phyloP scores from a whole-genome alignment of 768 basidiomycete genomes.

The Tulasnella sp. region DNA sequence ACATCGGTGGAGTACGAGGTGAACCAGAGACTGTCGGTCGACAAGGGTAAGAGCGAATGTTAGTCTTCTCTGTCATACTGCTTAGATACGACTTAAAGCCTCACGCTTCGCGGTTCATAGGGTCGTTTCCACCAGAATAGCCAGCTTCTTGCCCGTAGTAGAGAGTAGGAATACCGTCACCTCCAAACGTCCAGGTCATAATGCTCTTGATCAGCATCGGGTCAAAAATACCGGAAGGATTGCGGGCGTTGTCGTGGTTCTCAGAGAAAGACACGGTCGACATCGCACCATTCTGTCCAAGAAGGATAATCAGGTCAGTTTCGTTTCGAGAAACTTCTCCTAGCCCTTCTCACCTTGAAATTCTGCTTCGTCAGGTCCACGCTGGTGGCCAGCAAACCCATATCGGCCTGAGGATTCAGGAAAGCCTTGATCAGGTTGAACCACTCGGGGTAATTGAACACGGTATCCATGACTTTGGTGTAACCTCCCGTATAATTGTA shows the following conservation, averaged over 20 bases:
- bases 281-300: conserved; percentile 13
- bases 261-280: conserved; percentile 30
- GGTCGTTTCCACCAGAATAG: conserved; percentile 37
- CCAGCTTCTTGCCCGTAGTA: conserved; percentile 38
- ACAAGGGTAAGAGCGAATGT: neutral
- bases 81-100: neutral
- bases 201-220: conserved; percentile 36
- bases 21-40: conserved; percentile 22
- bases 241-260: conserved; percentile 32
- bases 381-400: neutral
- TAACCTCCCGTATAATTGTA: conserved; percentile 25
- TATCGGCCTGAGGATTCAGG: neutral
- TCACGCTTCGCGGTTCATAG: conserved; percentile 36
- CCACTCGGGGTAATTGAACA: conserved; percentile 27
- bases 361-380: neutral
- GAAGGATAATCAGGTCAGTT: neutral
- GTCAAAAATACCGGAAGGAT: conserved; percentile 29
- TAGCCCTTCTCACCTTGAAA: neutral
- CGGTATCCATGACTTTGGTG: conserved; percentile 25
- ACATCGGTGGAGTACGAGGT: conserved; percentile 26
- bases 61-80: neutral
- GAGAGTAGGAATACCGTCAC: conserved; percentile 39
- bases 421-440: conserved; percentile 20
- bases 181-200: conserved; percentile 37
- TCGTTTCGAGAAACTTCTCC: neutral